Percentiles rank a stretch among this genome's conserved stretches.
These are phyloP conservation scores for Penicillium chermesinum DNA, from an alignment of 495 filamentous ascomycete genomes.

Conservation along the genomic window DNA sequence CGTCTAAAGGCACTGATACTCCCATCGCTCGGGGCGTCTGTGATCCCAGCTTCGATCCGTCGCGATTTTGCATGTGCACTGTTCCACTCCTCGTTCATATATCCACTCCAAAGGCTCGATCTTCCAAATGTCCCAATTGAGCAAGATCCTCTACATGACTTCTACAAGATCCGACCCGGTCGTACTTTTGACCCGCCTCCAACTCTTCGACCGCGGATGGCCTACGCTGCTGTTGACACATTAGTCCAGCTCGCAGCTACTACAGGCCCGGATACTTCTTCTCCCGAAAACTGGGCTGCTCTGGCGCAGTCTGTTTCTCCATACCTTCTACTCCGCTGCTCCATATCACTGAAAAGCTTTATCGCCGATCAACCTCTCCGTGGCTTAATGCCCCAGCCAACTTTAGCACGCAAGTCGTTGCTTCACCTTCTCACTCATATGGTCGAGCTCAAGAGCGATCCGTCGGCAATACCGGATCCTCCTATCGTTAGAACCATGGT, in stretches of 20 bases:
- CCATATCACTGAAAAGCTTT: conserved; percentile 72
- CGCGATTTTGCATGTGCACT: conserved; percentile 68
- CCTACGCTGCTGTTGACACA: conserved; percentile 74
- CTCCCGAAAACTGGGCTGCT: conserved; percentile 36
- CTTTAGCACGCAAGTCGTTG: conserved; percentile 72
- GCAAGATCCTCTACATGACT: conserved; percentile 49
- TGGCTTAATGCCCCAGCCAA: conserved; percentile 87
- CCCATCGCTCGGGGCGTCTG: conserved; percentile 60
- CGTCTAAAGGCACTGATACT: conserved; percentile 66
- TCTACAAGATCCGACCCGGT: conserved; percentile 63
- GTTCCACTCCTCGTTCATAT: conserved; percentile 80
- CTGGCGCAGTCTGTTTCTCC: conserved; percentile 76
- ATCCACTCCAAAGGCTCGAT: conserved; percentile 61
- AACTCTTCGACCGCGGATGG: conserved; percentile 62
- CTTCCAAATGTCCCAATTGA: conserved; percentile 45
- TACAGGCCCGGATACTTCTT: background rate
- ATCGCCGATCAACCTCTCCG: conserved; percentile 89
- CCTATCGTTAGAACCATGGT: conserved; percentile 36
- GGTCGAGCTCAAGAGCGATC: conserved; percentile 62
- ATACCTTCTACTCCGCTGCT: conserved; percentile 77
- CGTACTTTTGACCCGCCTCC: conserved; percentile 64
- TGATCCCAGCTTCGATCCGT: conserved; percentile 61
- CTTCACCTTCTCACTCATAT: conserved; percentile 62
- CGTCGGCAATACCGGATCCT: conserved; percentile 63
- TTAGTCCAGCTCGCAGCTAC: conserved; percentile 58